Percentiles rank a stretch among this genome's conserved stretches.
Conservation (phyloP, 2,329 filamentous ascomycete species). For the Colletotrichum sansevieriae region DNA sequence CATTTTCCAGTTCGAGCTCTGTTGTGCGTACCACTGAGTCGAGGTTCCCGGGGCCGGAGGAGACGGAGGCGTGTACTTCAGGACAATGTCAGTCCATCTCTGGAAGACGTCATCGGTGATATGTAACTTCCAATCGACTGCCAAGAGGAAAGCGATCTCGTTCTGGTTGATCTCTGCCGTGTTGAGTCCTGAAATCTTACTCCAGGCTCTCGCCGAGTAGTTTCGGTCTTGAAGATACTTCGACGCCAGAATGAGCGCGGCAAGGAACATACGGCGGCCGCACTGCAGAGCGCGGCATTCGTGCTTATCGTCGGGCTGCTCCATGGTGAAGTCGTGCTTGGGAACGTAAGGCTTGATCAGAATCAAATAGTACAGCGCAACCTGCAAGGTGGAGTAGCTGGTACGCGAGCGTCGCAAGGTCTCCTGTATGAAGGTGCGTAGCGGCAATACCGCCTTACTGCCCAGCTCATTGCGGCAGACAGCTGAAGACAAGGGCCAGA, state of each 20-base stretch:
- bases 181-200: conserved; percentile 97
- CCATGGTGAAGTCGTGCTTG: conserved; percentile 85
- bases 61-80: conserved; percentile 81
- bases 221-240: conserved; percentile 99
- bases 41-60: conserved; percentile 66
- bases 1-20: conserved; percentile 69
- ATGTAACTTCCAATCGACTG: conserved; percentile 95
- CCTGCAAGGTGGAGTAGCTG: conserved; percentile 97
- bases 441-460: conserved; percentile 83
- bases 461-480: conserved; percentile 80
- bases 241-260: conserved; percentile 93
- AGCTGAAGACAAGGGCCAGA: conserved; percentile 92
- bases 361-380: conserved; percentile 95
- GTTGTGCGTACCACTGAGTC: conserved; percentile 58
- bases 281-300: conserved; percentile 88
- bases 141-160: conserved; percentile 89
- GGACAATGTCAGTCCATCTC: conserved; percentile 92
- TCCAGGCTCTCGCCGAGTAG: conserved; percentile 97
- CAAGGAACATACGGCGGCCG: conserved; percentile 96
- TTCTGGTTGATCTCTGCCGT: conserved; percentile 96
- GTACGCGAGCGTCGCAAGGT: conserved; percentile 94
- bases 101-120: conserved; percentile 91
- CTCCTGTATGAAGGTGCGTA: conserved; percentile 97
- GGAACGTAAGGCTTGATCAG: conserved; percentile 93
- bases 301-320: conserved; percentile 81